Evolutionary conservation across 306 rosid species (phyloP).

Genomic region (Trifolium dubium): DNA sequence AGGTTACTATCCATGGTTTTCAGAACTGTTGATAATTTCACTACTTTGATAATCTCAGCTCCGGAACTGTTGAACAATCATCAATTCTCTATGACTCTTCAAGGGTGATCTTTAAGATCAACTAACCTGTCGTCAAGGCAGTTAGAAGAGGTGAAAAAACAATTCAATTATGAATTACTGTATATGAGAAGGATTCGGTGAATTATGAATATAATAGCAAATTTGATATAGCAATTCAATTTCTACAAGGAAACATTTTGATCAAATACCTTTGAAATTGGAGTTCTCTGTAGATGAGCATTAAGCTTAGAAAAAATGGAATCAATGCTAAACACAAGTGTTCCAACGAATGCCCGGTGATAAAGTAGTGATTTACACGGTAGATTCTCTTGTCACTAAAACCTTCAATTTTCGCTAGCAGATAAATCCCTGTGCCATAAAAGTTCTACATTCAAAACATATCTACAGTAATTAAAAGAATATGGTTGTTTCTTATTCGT

Average conservation of each 20-base stretch:
- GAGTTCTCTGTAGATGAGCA: constrained; percentile 59
- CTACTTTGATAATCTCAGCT: neutral
- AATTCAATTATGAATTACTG: constrained; percentile 16
- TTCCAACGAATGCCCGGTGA: constrained; percentile 73
- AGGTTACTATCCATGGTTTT: neutral
- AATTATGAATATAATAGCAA: constrained; percentile 36
- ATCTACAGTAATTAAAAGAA: neutral
- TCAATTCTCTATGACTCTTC: neutral
- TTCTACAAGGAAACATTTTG: constrained; percentile 24
- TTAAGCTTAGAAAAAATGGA: constrained; percentile 58
- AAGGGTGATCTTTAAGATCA: constrained; percentile 49
- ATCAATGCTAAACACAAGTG: constrained; percentile 58
- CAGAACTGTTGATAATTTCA: no score
- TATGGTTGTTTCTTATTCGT: neutral
- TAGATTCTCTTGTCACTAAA: constrained; percentile 57
- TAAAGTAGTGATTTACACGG: constrained; percentile 48
- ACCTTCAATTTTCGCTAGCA: constrained; percentile 68
- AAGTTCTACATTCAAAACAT: neutral
- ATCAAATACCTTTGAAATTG: constrained; percentile 55
- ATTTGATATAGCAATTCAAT: neutral
- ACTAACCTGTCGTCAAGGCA: constrained; percentile 48
- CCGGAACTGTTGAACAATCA: neutral
- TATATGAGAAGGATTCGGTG: no score
- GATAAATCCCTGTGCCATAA: constrained; percentile 56
- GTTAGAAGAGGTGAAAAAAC: neutral